phyloP scores from a whole-genome alignment of 352 stramenopile species.

The Phytophthora pini region DNA sequence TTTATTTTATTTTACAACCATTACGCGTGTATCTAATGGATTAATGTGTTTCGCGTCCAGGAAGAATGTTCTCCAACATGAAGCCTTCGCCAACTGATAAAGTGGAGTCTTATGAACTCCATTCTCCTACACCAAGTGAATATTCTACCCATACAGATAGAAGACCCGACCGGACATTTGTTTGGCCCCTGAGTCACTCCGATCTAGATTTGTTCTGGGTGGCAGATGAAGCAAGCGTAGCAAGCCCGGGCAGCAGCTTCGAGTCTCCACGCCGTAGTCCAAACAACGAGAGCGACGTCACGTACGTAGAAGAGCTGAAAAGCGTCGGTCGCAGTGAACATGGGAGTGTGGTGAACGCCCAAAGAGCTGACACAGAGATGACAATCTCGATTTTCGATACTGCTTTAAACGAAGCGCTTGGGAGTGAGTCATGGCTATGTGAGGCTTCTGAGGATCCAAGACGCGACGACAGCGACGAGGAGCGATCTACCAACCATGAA shows the following conservation, averaged over 20 bases:
- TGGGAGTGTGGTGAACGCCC: constrained; percentile 22
- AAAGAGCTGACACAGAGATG: constrained; percentile 39
- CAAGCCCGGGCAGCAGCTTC: constrained; percentile 11
- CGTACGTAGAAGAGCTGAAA: constrained; percentile 14
- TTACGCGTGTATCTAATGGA: constrained; percentile 9
- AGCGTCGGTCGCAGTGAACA: constrained; percentile 20
- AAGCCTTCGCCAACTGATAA: constrained; percentile 20
- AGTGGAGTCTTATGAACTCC: constrained; percentile 10
- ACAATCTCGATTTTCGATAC: constrained; percentile 36
- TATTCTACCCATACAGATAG: constrained; percentile 12
- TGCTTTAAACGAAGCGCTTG: constrained; percentile 26
- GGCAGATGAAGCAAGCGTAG: constrained; percentile 16
- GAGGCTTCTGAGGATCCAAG: constrained; percentile 22
- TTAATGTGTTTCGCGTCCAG: constrained; percentile 21
- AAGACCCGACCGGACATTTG: constrained; percentile 17
- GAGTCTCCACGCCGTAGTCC: constrained; percentile 25
- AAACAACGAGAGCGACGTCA: constrained; percentile 27
- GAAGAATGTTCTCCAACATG: constrained; percentile 22
- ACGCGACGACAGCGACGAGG: constrained; percentile 21
- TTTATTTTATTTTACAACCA: not conserved
- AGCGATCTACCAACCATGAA: constrained; percentile 16
- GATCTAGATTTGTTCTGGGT: constrained; percentile 30
- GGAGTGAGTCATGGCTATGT: constrained; percentile 37
- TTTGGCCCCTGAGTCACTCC: constrained; percentile 29
- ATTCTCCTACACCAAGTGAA: constrained; percentile 18